These are phyloP conservation scores for Lentinula boryana DNA, from an alignment of 768 basidiomycete species.

Conservation along the genomic window DNA sequence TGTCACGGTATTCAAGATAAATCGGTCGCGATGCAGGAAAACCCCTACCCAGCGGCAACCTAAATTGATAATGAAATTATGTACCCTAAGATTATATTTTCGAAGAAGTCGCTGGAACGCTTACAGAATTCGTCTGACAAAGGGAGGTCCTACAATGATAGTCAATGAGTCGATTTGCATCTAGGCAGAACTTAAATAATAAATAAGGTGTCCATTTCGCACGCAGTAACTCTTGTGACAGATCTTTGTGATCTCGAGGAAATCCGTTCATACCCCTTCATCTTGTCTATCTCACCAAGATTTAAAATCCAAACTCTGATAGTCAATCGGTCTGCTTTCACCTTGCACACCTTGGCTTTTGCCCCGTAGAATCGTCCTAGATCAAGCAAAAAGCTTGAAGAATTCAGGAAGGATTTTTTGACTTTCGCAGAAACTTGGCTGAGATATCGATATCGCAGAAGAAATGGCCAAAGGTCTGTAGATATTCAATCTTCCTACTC, in stretches of 20 bases:
- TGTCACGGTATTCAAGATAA: constrained; percentile 20
- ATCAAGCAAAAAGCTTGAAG: background rate
- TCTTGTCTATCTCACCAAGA: too few relatives aligned
- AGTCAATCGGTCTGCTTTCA: too few relatives aligned
- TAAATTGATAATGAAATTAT: constrained; percentile 6
- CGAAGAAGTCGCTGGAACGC: background rate
- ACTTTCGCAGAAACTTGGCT: too few relatives aligned
- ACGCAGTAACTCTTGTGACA: too few relatives aligned
- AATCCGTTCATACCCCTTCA: too few relatives aligned
- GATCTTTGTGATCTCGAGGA: too few relatives aligned
- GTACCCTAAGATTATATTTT: background rate
- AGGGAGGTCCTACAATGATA: background rate
- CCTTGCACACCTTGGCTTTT: too few relatives aligned
- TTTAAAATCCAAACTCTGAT: too few relatives aligned
- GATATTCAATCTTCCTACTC: background rate
- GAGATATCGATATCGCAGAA: background rate
- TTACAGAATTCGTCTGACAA: background rate
- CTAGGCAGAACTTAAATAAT: background rate
- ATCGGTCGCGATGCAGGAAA: constrained; percentile 22
- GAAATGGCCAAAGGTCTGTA: background rate
- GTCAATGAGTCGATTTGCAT: background rate
- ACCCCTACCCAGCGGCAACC: constrained; percentile 21
- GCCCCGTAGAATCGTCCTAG: background rate
- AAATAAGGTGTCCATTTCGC: too few relatives aligned
- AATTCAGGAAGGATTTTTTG: background rate